Percentiles rank a stretch among this genome's conserved stretches.
phyloP scores from a whole-genome alignment of 495 filamentous ascomycete species.

The Cercophora scortea region DNA sequence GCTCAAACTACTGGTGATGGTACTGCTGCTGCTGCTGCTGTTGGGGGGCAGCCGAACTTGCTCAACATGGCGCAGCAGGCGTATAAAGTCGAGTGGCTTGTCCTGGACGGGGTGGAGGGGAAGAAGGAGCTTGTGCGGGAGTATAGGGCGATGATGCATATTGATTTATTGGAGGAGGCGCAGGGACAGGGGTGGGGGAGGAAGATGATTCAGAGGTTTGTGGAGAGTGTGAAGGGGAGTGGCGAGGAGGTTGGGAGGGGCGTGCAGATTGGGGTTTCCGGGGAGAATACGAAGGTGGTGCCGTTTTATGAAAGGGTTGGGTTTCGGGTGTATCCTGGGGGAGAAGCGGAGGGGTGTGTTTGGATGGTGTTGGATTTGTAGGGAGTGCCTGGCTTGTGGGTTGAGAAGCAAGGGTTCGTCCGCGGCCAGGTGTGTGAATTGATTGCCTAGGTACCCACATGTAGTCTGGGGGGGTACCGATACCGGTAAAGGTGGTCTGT shows the following conservation, averaged over 20 bases:
- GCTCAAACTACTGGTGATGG: no score
- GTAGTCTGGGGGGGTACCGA: no score
- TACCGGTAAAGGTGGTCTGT: no score
- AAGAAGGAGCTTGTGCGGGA: constrained; percentile 19
- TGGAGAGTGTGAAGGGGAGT: constrained; percentile 23
- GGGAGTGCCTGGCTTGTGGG: neutral
- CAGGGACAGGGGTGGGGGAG: constrained; percentile 31
- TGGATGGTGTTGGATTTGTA: constrained; percentile 33
- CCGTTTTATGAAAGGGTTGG: constrained; percentile 34
- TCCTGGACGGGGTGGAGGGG: constrained; percentile 21
- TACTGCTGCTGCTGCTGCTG: no score
- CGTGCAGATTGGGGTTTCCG: constrained; percentile 27
- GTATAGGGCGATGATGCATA: constrained; percentile 35
- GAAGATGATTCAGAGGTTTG: constrained; percentile 28
- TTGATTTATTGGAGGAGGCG: constrained; percentile 27
- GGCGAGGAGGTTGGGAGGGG: constrained; percentile 22
- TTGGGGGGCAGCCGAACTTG: constrained; percentile 14
- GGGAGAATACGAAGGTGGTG: constrained; percentile 36
- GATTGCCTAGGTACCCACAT: no score
- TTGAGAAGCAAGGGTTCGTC: no score
- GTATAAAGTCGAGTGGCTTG: constrained; percentile 24
- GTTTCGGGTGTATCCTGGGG: constrained; percentile 26
- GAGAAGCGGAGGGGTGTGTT: constrained; percentile 26
- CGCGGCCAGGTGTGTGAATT: no score
- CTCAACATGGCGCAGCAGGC: constrained; percentile 23